phyloP scores from a whole-genome alignment of 768 basidiomycete species.

The Gautieria morchelliformis region DNA sequence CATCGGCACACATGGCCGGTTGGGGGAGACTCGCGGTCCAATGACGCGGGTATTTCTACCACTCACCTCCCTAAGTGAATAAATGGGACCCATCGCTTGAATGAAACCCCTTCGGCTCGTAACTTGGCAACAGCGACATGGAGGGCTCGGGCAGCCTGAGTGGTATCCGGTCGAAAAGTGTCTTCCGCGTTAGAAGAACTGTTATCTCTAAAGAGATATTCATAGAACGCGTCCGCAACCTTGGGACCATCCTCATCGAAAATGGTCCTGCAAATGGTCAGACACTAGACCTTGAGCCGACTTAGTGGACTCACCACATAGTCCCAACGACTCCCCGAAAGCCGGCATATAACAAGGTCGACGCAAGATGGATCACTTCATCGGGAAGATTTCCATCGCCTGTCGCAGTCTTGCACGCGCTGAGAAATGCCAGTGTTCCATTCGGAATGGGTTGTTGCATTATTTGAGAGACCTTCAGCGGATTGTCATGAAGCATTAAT shows the following conservation, averaged over 20 bases:
- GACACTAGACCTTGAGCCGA: neutral
- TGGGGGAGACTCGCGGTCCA: no score
- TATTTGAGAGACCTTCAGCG: constrained; percentile 17
- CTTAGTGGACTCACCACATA: constrained; percentile 17
- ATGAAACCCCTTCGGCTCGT: neutral
- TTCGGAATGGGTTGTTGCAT: constrained; percentile 10
- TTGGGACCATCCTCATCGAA: constrained; percentile 17
- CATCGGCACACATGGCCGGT: no score
- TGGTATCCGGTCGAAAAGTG: neutral
- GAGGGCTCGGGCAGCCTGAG: neutral
- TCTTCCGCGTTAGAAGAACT: neutral
- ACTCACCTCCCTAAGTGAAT: neutral
- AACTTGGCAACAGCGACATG: neutral
- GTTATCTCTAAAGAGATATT: neutral
- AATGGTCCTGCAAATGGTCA: constrained; percentile 11
- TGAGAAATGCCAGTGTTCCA: constrained; percentile 22
- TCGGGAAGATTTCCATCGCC: constrained; percentile 17
- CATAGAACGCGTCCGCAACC: constrained; percentile 11
- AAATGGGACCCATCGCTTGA: neutral
- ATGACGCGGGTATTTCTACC: no score
- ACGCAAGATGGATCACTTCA: constrained; percentile 23
- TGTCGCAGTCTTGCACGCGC: constrained; percentile 21
- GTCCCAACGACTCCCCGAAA: constrained; percentile 25
- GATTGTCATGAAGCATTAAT: constrained; percentile 17
- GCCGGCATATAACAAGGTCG: constrained; percentile 22